Evolutionary conservation across 2,329 filamentous ascomycete species (phyloP), one percentile per base, ranked within the genome.

Genomic region (Aureobasidium sp.): DNA sequence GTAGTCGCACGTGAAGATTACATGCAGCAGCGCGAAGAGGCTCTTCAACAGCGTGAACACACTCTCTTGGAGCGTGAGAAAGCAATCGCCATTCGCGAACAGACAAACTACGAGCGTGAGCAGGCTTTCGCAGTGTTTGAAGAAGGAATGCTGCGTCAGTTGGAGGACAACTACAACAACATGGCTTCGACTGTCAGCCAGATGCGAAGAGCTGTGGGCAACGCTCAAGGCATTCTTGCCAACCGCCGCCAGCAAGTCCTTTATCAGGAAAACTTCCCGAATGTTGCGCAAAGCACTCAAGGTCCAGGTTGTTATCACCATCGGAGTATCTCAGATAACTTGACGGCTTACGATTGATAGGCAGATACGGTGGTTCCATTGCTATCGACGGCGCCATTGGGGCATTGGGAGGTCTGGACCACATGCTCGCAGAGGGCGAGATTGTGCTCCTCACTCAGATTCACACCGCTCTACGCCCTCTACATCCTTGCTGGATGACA

Each of bases 381-480:
- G 39, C 61, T 5, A 58, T 62, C 14, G 61, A 62, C 16, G 61
- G 51, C 7, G 61, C 53, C 2, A 41, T 62, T 6, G 61, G 61
- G 16, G 61, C 61, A 0, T 41, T 58, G 2, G 61, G 30, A 36
- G 53, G 51, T 4, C 9, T 62, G 16, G 37, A 50, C 29, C 51
- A 39, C n/a, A 27, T 27, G 14, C 50, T 61, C 2, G 10, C 25
- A 10, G 21, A 49, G 13, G n/a, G 32, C 13, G 60, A 61, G 16
- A 30, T 42, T 9, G 4, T 11, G 1, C 41, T 58, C 25, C 8
- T 7, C 30, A 3, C 7, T 3, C 54, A 48, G 32, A 48, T 58
- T 29, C 53, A 57, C 29, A 44, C 27, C 8, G 53, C 41, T 11
- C 21, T 21, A 21, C 21, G 21, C 1, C 21, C 21, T 21, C 21